Base-by-base conservation (phyloP, 2,329 filamentous ascomycete species). In the Grosmannia clavigera region DNA sequence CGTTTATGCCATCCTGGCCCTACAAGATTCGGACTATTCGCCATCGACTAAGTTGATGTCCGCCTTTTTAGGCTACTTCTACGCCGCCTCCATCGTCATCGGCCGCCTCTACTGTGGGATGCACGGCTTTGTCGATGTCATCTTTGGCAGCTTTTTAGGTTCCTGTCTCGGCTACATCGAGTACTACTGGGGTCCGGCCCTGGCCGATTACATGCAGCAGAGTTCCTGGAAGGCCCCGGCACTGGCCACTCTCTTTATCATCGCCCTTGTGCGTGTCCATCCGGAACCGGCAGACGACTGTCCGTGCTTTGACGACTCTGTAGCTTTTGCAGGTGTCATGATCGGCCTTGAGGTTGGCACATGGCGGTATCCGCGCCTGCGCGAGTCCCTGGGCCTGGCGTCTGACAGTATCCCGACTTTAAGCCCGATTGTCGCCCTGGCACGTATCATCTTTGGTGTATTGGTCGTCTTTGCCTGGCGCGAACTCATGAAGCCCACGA, bases 241-340 rank as follows among this genome's bases (percentile, higher is more conserved):
- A 0, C 71, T 87, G 16, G 77, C 87, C 0, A 79, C 84, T 1
- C 65, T 91, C 19, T 69, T 86, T 25, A 82, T 96, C 54, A 78
- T 94, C 60, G 74, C 87, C 9, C 78, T 96, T 9, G 87, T 97
- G 29, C 85, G 92, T 61, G 85, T 96, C 38, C 92, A 99, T 68
- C 94, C 94, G 0, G 94, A 99, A 68, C 94, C 94, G 0, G 94
- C 91, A 1, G 94, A 99, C 70, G 90, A 96, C 70, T 99, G 94
- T 66, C 92, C 92, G 5, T 97, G 92, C 72, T 97, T 95, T 69
- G 92, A 97, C 70, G 92, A 97, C 73, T 95, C 90, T 67, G 90
- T 97, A 56, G 86, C 92, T 3, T 97, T 97, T 72, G 86, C 90
- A 25, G 92, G 90, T 1, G 92, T 96, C 27, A 80, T 95, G 59